A percentile compares a stretch with the other conserved stretches of the same genome.
Evolutionary conservation across 441 rosid genomes (phyloP).

Genomic region (Pelargonium cotyledonis): DNA sequence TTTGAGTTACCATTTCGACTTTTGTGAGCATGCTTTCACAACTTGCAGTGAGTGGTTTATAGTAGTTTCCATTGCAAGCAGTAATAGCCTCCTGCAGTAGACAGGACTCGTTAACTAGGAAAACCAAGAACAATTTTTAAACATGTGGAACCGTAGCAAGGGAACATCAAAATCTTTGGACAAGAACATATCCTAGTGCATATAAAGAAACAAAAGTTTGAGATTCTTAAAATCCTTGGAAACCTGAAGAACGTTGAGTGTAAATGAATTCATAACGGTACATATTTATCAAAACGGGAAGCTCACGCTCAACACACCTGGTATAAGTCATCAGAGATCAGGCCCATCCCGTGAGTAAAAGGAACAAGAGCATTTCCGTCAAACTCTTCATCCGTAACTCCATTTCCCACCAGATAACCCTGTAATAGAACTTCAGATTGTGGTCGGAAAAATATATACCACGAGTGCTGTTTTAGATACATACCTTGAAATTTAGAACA

Average conservation of each 20-base stretch:
- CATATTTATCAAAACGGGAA: too few relatives aligned
- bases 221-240: too few relatives aligned
- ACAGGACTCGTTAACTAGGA: too few relatives aligned
- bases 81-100: slow-evolving; percentile 44
- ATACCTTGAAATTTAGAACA: slow-evolving; percentile 59
- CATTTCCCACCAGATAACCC: slow-evolving; percentile 90
- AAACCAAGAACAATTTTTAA: too few relatives aligned
- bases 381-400: slow-evolving; percentile 52
- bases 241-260: too few relatives aligned
- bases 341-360: slow-evolving; percentile 81
- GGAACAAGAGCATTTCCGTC: slow-evolving; percentile 84
- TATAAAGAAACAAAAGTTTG: too few relatives aligned
- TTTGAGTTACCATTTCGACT: slow-evolving; percentile 44
- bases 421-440: slow-evolving; percentile 18
- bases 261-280: too few relatives aligned
- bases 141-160: too few relatives aligned
- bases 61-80: slow-evolving; percentile 50
- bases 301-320: too few relatives aligned
- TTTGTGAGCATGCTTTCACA: slow-evolving; percentile 38
- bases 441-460: background rate
- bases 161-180: background rate
- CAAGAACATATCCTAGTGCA: too few relatives aligned
- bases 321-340: slow-evolving; percentile 63
- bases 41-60: slow-evolving; percentile 17
- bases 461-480: background rate